These are phyloP conservation scores for Trametes maxima DNA, from an alignment of 768 basidiomycete genomes.

Conservation along the genomic window DNA sequence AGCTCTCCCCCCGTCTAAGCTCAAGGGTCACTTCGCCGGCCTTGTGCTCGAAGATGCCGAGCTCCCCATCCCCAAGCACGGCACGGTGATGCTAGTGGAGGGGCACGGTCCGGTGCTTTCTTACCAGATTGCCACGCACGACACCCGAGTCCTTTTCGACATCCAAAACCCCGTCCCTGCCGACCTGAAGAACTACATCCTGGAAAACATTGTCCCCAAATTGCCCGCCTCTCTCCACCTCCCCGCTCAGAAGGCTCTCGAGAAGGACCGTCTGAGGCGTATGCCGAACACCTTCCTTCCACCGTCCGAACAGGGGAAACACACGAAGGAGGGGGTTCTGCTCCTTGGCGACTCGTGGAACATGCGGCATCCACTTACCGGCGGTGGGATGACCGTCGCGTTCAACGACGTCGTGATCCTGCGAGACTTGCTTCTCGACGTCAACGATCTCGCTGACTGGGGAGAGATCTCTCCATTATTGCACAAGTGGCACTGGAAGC, in stretches of 20 bases:
- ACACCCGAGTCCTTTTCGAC: constrained; percentile 94
- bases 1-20: constrained; percentile 49
- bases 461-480: constrained; percentile 51
- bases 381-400: constrained; percentile 98
- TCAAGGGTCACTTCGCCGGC: constrained; percentile 83
- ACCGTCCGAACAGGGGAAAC: constrained; percentile 61
- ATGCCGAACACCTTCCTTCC: constrained; percentile 98
- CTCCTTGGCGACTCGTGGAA: constrained; percentile 97
- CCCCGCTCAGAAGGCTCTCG: constrained; percentile 67
- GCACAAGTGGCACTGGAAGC: constrained; percentile 79
- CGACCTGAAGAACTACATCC: constrained; percentile 79
- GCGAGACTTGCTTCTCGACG: constrained; percentile 54
- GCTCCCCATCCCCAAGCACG: constrained; percentile 74
- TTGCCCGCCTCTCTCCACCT: constrained; percentile 74
- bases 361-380: constrained; percentile 98
- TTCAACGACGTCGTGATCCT: constrained; percentile 83
- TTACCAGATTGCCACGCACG: constrained; percentile 87
- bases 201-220: constrained; percentile 72
- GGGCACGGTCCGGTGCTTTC: constrained; percentile 86
- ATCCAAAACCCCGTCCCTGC: constrained; percentile 81
- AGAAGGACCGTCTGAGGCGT: constrained; percentile 76
- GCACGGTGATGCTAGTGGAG: constrained; percentile 82
- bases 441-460: constrained; percentile 52
- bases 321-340: constrained; percentile 67
- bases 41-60: constrained; percentile 75